These are phyloP conservation scores for Luffa acutangula DNA, from an alignment of 306 rosid species.

Conservation along the genomic window DNA sequence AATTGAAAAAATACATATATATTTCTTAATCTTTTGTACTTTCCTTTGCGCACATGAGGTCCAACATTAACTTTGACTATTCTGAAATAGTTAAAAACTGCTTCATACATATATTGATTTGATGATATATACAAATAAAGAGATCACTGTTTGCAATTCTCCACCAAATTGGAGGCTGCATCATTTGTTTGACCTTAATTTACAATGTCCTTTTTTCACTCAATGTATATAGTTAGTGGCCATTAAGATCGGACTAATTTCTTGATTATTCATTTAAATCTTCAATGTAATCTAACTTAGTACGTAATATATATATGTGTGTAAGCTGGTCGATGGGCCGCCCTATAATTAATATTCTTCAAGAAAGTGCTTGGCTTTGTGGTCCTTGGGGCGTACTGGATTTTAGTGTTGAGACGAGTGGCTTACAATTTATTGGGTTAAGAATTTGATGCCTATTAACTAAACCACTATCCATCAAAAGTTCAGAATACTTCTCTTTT, in stretches of 20 bases:
- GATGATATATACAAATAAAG: background rate
- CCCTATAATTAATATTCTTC: background rate
- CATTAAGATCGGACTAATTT: background rate
- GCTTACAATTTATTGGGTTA: background rate
- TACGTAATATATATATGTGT: background rate
- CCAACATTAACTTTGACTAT: background rate
- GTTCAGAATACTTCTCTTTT: background rate
- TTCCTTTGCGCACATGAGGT: background rate
- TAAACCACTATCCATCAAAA: slow-evolving; percentile 4
- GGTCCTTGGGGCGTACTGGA: background rate
- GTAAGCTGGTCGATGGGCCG: background rate
- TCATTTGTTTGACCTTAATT: background rate
- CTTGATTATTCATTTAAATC: background rate
- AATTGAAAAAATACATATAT: too few species aligned
- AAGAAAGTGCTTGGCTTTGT: background rate
- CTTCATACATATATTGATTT: too few species aligned
- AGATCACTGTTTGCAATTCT: background rate
- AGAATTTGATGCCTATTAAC: slow-evolving; percentile 6
- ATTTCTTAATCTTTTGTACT: background rate
- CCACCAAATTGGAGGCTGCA: background rate
- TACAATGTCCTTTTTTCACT: background rate
- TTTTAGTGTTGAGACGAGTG: background rate
- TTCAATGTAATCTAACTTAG: background rate
- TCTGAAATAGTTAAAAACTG: background rate
- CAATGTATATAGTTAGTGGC: background rate